Evolutionary conservation across 2,329 filamentous ascomycete genomes (phyloP).

Genomic region (Lanzia echinophila): DNA sequence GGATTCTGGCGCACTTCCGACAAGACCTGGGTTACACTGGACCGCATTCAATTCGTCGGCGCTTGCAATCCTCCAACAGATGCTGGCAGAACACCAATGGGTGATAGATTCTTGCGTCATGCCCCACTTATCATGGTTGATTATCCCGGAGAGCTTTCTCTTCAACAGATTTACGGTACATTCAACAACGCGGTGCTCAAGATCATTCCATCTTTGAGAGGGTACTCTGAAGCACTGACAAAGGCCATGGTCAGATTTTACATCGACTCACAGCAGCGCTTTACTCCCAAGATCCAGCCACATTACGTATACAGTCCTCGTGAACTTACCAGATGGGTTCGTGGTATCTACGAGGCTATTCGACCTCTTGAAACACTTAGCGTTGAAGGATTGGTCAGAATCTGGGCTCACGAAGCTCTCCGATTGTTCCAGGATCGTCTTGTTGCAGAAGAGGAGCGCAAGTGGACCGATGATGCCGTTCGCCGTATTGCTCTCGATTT

Average conservation of each 20-base stretch:
- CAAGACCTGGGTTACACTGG: conserved; percentile 95
- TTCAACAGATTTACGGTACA: conserved; percentile 96
- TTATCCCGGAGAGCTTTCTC: conserved; percentile 90
- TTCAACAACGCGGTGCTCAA: conserved; percentile 97
- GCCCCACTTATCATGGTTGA: conserved; percentile 99
- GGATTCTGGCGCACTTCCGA: conserved; percentile 98
- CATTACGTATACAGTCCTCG: conserved; percentile 99
- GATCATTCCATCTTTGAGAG: conserved; percentile 89
- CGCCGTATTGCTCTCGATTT: conserved; percentile 79
- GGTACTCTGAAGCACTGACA: conserved; percentile 88
- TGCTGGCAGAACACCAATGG: conserved; percentile 90
- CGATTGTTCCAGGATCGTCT: conserved; percentile 96
- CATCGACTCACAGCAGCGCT: conserved; percentile 85
- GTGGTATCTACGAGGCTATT: conserved; percentile 95
- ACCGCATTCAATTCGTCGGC: conserved; percentile 97
- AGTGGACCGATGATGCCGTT: conserved; percentile 90
- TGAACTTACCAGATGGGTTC: conserved; percentile 96
- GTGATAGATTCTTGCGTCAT: conserved; percentile 87
- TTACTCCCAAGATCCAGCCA: conserved; percentile 93
- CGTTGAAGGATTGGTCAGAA: conserved; percentile 85
- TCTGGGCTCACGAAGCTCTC: conserved; percentile 96
- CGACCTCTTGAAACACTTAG: conserved; percentile 81
- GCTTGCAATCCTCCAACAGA: conserved; percentile 98
- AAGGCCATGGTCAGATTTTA: conserved; percentile 98
- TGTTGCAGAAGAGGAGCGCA: conserved; percentile 85